These are phyloP conservation scores for Ambispora gerdemannii DNA, from an alignment of 192 early-diverging fungal genomes.

Conservation along the genomic window DNA sequence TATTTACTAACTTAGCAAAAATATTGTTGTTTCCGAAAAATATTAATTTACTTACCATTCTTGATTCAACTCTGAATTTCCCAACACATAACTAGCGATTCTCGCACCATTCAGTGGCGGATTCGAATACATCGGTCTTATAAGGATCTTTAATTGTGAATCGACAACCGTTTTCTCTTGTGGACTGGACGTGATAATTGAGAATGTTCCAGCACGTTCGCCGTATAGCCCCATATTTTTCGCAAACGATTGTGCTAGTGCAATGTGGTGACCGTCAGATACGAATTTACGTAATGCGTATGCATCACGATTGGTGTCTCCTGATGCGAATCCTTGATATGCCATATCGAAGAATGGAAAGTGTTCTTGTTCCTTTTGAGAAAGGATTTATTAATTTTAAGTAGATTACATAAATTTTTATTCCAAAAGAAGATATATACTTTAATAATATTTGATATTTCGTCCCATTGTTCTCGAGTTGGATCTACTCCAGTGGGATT, in stretches of 20 bases:
- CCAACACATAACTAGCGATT: constrained; percentile 86
- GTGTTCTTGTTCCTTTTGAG: constrained; percentile 61
- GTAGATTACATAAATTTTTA: not conserved
- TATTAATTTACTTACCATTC: constrained; percentile 77
- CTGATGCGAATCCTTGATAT: constrained; percentile 99
- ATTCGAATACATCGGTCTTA: constrained; percentile 98
- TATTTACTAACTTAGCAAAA: too few species aligned
- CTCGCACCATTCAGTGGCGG: constrained; percentile 94
- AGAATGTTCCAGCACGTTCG: constrained; percentile 93
- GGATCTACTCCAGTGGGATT: constrained; percentile 99
- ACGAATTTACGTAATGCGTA: constrained; percentile 93
- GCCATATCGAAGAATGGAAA: constrained; percentile 99
- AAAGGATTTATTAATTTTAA: not conserved
- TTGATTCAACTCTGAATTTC: constrained; percentile 60
- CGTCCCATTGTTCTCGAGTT: constrained; percentile 84
- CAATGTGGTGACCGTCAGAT: constrained; percentile 66
- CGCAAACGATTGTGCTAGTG: constrained; percentile 94
- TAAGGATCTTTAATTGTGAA: constrained; percentile 93
- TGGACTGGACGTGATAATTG: constrained; percentile 67
- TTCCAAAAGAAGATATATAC: not conserved
- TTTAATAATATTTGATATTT: constrained; percentile 78
- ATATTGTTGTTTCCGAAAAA: too few species aligned
- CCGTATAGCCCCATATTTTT: constrained; percentile 99
- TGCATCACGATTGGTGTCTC: constrained; percentile 83
- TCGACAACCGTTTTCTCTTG: constrained; percentile 80